A percentile compares a stretch with the other conserved stretches of the same genome.
phyloP scores from a whole-genome alignment of 208 protist species.

The Trichomonas gallinae region DNA sequence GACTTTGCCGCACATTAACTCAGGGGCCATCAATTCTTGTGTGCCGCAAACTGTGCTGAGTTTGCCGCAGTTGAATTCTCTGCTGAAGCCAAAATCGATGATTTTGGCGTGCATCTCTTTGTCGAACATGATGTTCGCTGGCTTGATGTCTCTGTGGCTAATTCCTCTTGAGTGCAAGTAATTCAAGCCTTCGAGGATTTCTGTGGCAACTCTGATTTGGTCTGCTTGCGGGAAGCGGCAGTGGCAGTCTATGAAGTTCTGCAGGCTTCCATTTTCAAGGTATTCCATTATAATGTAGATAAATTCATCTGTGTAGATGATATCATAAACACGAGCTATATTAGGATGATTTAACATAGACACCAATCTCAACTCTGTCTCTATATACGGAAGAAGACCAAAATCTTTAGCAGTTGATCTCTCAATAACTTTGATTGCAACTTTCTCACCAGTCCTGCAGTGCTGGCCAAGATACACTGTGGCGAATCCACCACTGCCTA shows the following conservation, averaged over 20 bases:
- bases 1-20: neutral
- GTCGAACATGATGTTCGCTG: conserved; percentile 64
- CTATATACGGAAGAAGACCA: conserved; percentile 55
- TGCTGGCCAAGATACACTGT: conserved; percentile 38
- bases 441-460: conserved; percentile 73
- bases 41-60: conserved; percentile 65
- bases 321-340: conserved; percentile 89
- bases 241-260: conserved; percentile 94
- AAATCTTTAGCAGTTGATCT: conserved; percentile 76
- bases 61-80: conserved; percentile 57
- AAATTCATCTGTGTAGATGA: conserved; percentile 85
- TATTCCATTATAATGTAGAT: conserved; percentile 99
- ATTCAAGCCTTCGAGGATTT: conserved; percentile 84
- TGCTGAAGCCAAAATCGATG: conserved; percentile 68
- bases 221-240: conserved; percentile 56
- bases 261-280: conserved; percentile 87
- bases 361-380: conserved; percentile 93
- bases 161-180: conserved; percentile 71
- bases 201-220: conserved; percentile 76
- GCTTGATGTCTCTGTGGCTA: conserved; percentile 58
- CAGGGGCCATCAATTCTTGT: conserved; percentile 65
- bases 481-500: neutral
- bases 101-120: conserved; percentile 60
- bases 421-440: conserved; percentile 97
- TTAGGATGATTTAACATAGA: conserved; percentile 92